A percentile compares a stretch with the other conserved stretches of the same genome.
These are phyloP conservation scores for Trichoderma hamatum DNA, from an alignment of 2,329 filamentous ascomycete species.

Conservation along the genomic window DNA sequence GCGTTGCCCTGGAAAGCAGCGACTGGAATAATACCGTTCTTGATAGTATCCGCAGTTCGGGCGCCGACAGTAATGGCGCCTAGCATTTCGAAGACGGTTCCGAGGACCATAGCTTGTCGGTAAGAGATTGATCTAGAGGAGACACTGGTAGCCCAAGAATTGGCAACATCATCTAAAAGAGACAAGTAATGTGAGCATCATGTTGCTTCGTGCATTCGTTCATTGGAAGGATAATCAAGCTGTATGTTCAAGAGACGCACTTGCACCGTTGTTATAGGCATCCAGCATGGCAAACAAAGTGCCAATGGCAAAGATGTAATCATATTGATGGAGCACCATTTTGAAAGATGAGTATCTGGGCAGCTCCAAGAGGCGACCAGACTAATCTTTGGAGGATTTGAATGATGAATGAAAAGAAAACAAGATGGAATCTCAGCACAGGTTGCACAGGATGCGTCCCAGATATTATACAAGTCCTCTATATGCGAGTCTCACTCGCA, in stretches of 20 bases:
- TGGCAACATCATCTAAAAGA: conserved; percentile 74
- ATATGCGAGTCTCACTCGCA: not conserved
- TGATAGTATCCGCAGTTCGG: conserved; percentile 73
- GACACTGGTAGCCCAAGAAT: conserved; percentile 77
- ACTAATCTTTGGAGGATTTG: not conserved
- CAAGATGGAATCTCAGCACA: not conserved
- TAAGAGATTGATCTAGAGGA: conserved; percentile 77
- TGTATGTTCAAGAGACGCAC: conserved; percentile 51
- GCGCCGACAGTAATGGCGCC: conserved; percentile 68
- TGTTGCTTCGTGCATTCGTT: not conserved
- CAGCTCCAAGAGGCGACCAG: not conserved
- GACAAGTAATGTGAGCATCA: not conserved
- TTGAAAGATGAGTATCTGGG: conserved; percentile 35
- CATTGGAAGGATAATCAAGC: not conserved
- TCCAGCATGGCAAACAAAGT: conserved; percentile 76
- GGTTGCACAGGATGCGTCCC: not conserved
- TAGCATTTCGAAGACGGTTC: conserved; percentile 66
- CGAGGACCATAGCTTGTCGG: conserved; percentile 66
- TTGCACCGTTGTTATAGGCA: conserved; percentile 67
- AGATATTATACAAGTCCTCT: conserved; percentile 6
- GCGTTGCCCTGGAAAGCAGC: conserved; percentile 60
- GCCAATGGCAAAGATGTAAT: conserved; percentile 75
- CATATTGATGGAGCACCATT: conserved; percentile 65
- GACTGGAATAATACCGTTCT: conserved; percentile 71
- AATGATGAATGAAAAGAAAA: not conserved